Percentiles rank a stretch among this genome's conserved stretches.
Evolutionary conservation across 2,329 filamentous ascomycete genomes (phyloP).

Genomic region (Nigrospora osmanthi): DNA sequence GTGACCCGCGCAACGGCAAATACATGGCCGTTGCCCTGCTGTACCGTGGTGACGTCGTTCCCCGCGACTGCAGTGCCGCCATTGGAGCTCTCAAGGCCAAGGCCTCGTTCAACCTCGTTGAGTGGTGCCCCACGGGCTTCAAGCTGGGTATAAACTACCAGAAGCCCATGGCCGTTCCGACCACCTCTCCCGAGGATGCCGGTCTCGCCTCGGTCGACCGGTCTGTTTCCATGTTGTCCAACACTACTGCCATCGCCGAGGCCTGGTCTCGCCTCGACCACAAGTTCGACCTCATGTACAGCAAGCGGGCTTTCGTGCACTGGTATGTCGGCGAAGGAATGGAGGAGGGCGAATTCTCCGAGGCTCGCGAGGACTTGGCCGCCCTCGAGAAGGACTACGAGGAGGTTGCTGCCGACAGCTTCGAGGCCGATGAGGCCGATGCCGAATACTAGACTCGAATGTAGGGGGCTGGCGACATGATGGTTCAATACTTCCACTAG

Average conservation of each 20-base stretch:
- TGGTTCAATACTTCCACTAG: constrained; percentile 3
- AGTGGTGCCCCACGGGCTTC: constrained; percentile 71
- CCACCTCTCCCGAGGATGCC: constrained; percentile 41
- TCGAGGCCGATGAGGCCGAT: constrained; percentile 55
- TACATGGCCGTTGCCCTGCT: constrained; percentile 69
- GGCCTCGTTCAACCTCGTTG: constrained; percentile 64
- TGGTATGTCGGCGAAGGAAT: constrained; percentile 86
- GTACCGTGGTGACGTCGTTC: constrained; percentile 65
- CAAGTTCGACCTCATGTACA: constrained; percentile 76
- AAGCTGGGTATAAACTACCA: constrained; percentile 72
- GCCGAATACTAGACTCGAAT: constrained; percentile 68
- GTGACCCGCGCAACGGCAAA: constrained; percentile 66
- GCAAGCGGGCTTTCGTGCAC: constrained; percentile 69
- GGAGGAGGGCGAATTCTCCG: constrained; percentile 86
- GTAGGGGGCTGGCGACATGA: constrained; percentile 1
- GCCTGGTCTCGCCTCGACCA: constrained; percentile 65
- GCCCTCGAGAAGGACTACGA: constrained; percentile 83
- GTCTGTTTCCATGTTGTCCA: constrained; percentile 64
- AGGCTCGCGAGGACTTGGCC: constrained; percentile 78
- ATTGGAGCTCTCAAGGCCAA: constrained; percentile 63
- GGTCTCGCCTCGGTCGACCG: constrained; percentile 55
- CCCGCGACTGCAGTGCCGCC: constrained; percentile 60
- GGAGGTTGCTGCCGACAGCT: constrained; percentile 71
- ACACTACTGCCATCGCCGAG: constrained; percentile 67
- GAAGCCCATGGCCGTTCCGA: constrained; percentile 53